Evolutionary conservation across 2,329 filamentous ascomycete genomes (phyloP).

Genomic region (Fusarium sp.): DNA sequence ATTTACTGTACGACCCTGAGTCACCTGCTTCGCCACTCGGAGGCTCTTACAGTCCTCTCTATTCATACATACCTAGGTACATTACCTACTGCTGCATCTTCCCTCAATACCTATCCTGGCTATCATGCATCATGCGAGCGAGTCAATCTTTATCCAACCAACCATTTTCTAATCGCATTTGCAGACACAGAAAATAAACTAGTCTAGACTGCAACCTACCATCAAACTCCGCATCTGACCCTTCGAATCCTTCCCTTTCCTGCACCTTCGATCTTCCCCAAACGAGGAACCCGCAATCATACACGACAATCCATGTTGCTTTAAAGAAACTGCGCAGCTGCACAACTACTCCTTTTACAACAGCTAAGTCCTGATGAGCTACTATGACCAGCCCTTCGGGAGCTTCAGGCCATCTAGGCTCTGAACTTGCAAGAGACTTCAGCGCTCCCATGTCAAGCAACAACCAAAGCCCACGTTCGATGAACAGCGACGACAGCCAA

Average conservation of each 20-base stretch:
- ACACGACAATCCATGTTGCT: constrained; percentile 23
- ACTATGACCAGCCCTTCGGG: constrained; percentile 45
- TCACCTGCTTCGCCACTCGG: not conserved
- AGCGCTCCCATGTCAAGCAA: constrained; percentile 25
- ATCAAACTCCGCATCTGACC: constrained; percentile 24
- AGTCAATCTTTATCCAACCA: constrained; percentile 38
- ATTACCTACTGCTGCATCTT: not conserved
- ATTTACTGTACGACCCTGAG: not conserved
- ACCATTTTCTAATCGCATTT: constrained; percentile 44
- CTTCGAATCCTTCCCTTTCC: not conserved
- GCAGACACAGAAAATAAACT: constrained; percentile 28
- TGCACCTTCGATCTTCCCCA: not conserved
- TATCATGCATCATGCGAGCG: constrained; percentile 43
- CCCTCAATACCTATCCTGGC: constrained; percentile 19
- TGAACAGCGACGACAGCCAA: constrained; percentile 51
- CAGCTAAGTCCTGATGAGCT: constrained; percentile 37
- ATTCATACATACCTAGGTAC: not conserved
- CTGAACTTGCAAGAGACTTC: constrained; percentile 32
- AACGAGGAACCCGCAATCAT: not conserved
- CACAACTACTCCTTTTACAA: constrained; percentile 4
- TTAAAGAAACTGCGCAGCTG: constrained; percentile 25
- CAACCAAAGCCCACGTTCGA: constrained; percentile 53
- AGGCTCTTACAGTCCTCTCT: constrained; percentile 15
- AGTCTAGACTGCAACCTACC: constrained; percentile 8
- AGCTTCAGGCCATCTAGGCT: constrained; percentile 35